phyloP scores from a whole-genome alignment of 2,329 filamentous ascomycete genomes.

The Penicillium sp. region DNA sequence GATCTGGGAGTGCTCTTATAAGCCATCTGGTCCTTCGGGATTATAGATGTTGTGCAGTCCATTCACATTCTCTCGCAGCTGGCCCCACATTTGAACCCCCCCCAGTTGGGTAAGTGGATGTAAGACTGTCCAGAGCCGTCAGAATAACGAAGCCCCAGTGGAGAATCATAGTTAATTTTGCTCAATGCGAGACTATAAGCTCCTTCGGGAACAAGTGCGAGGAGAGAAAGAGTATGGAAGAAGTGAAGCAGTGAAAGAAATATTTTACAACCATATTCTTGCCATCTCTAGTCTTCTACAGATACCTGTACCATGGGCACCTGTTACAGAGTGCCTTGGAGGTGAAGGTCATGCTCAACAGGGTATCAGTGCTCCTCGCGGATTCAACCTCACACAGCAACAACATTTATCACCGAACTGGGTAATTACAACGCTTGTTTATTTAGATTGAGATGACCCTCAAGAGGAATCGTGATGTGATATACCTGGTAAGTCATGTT shows the following conservation, averaged over 20 bases:
- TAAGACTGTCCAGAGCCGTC: conserved; percentile 13
- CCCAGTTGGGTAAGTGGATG: conserved; percentile 21
- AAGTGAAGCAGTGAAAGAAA: no score
- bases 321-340: not conserved
- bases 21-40: not conserved
- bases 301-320: not conserved
- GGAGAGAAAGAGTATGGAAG: not conserved
- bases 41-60: not conserved
- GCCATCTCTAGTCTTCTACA: not conserved
- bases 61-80: conserved; percentile 29
- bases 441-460: not conserved
- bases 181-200: not conserved
- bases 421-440: not conserved
- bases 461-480: not conserved
- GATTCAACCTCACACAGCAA: not conserved
- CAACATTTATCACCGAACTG: no score
- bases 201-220: not conserved
- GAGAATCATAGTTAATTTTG: not conserved
- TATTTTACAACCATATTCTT: not conserved
- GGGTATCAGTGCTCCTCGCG: not conserved
- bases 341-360: not conserved
- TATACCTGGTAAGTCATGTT: not conserved
- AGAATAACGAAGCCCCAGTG: not conserved
- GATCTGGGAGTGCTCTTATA: conserved; percentile 22
- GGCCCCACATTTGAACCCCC: conserved; percentile 18